These are phyloP conservation scores for Alternaria sp. DNA, from an alignment of 2,329 filamentous ascomycete genomes.

Conservation along the genomic window DNA sequence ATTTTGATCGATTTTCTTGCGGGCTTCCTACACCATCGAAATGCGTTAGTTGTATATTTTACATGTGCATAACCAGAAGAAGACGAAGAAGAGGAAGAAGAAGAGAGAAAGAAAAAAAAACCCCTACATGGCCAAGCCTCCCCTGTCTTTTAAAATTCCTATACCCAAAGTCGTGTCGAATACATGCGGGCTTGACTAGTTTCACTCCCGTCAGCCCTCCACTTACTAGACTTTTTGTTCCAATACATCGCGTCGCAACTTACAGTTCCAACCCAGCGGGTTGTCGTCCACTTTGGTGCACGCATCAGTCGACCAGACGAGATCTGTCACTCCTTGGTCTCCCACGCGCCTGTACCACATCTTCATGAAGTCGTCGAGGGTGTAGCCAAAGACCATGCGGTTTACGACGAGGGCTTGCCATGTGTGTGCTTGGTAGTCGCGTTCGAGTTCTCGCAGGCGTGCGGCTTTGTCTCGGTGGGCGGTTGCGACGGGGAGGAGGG, in stretches of 20 bases:
- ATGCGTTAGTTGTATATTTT: not conserved
- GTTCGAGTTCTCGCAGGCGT: not conserved
- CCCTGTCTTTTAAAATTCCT: not conserved
- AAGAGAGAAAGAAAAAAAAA: not conserved
- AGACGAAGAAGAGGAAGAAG: not conserved
- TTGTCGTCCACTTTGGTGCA: not conserved
- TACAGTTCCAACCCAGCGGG: slow-evolving; percentile 10
- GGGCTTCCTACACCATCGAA: not conserved
- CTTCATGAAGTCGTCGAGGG: not conserved
- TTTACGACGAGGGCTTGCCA: not conserved
- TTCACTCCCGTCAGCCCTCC: not conserved
- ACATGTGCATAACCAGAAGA: no score
- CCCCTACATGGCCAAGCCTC: not conserved
- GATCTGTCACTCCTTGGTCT: not conserved
- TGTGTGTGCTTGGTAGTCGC: not conserved
- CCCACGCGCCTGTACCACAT: not conserved
- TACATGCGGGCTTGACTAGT: slow-evolving; percentile 2
- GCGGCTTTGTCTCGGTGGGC: not conserved
- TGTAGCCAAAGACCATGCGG: slow-evolving; percentile 1
- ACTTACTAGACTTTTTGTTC: not conserved
- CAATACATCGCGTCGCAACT: not conserved
- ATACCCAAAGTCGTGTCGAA: slow-evolving; percentile 3
- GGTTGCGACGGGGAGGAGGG: not conserved
- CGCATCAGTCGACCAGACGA: not conserved
- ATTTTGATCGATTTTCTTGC: slow-evolving; percentile 5